Base-by-base conservation (phyloP, 805 yeast genomes). In the Yarrowia bubula region DNA sequence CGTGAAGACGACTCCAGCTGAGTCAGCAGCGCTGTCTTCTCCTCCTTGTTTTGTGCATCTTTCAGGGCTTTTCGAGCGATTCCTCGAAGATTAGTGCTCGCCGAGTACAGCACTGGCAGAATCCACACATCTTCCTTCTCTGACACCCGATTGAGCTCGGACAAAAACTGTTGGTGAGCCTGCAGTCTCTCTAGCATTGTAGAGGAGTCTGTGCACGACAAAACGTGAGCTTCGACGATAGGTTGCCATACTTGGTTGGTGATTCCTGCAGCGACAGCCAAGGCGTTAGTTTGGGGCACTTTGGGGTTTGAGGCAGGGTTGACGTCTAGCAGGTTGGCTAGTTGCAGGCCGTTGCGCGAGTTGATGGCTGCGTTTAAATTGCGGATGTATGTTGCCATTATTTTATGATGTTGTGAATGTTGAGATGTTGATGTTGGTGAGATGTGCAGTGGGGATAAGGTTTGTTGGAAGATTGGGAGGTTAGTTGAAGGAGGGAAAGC, bases 51-150 rank as follows among this genome's bases (percentile, higher is more conserved):
- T 14, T n/a, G n/a, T 4, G 48, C 38, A 10, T 66, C 31, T 15
- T 51, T 51, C 5, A 28, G 37, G 11, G 46, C 51, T 11, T 31
- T 39, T 14, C 47, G 22, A 22, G 51, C 61, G 9, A 46, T 62
- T 37, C 67, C 68, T 28, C 74, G 69, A 17, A 75, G 67, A 42
- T 75, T 74, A 15, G 67, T 61, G 28, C 73, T 70, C 4, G 74
- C 71, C 1, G 69, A 60, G 55, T 66, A 72, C 51, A 76, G 50
- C 7, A 69, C 70, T 2, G 75, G 73, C 35, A 72, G 65, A 17
- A 72, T 66, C 75, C 97, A 91, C 76, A 87, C 95, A 9, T 79
- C 90, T 71, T 86, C 89, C 32, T 89, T 88, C 70, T 87, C 93
- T 48, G 97, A 96, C 6, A 90, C 95, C 2, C 91, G 89, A 73